Evolutionary conservation across 192 early-diverging fungal species (phyloP), one percentile per base, ranked within the genome.

Genomic region (Linnemannia exigua): DNA sequence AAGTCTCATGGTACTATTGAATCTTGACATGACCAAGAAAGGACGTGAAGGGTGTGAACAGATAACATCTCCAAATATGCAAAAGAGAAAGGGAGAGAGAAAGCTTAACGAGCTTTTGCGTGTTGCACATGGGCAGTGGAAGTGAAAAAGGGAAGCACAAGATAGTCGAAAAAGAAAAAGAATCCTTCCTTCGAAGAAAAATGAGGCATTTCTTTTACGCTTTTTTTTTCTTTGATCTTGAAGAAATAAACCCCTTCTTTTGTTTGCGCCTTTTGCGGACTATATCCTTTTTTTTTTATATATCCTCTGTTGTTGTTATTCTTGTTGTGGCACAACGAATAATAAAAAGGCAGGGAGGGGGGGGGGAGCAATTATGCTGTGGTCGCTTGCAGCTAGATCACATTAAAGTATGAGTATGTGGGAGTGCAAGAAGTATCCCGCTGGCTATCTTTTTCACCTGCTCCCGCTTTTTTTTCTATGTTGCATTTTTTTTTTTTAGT

Each of bases 131-230:
- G 12, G n/a, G 58, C 25, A 25, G 25, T 31, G 8, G 58, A 3
- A 63, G 11, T 15, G 28, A 61, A 28, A 31, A 15, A 28, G 28
- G 28, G 25, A 28, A 61, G 25, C n/a, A 28, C n/a, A 31, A 11
- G n/a, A 58, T 37, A 71, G 25, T 5, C 22, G 38, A 72, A 47
- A 14, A 20, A 35, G 25, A 20, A 3, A 37, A 46, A 70, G 38
- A 44, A 70, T 11, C n/a, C n/a, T 44, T 70, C 44, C n/a, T n/a
- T 44, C 41, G 41, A 44, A 41, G 44, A 46, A 70, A 51, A 74
- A 54, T 74, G 72, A 74, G 72, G 72, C 72, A 74, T 74, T 74
- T 72, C 41, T 48, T 74, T 74, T 74, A 74, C 31, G 11, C 72
- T 36, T 52, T 51, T 70, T 46, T 17, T 5, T 46, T 33, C 15